Percentiles rank a stretch among this genome's conserved stretches.
These are phyloP conservation scores for Rhodamnia rubescens DNA, from an alignment of 345 rosid species.

Conservation along the genomic window DNA sequence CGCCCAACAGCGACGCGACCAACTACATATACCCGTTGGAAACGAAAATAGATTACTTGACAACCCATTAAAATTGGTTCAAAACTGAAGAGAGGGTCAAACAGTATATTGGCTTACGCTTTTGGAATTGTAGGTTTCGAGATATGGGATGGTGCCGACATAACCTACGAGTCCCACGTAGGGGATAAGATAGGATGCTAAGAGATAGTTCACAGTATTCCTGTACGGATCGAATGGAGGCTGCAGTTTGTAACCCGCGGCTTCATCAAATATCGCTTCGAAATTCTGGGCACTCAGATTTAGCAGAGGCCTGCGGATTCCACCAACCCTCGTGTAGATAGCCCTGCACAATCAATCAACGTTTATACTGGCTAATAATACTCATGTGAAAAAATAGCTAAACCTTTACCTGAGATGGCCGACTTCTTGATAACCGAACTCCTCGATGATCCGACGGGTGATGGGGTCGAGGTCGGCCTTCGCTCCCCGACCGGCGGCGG, in stretches of 20 bases:
- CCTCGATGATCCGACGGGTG: constrained; percentile 27
- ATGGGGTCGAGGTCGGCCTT: constrained; percentile 44
- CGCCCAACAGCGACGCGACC: constrained; percentile 42
- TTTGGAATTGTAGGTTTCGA: constrained; percentile 12
- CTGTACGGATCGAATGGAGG: constrained; percentile 63
- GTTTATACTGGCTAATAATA: too few relatives aligned
- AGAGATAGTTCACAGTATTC: constrained; percentile 33
- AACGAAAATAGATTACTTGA: not conserved
- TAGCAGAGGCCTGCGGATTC: constrained; percentile 41
- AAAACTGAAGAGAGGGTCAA: not conserved
- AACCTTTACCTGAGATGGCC: constrained; percentile 52
- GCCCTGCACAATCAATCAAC: constrained; percentile 21
- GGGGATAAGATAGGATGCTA: constrained; percentile 50
- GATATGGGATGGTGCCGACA: constrained; percentile 49
- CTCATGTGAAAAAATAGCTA: not conserved
- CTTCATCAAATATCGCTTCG: constrained; percentile 28
- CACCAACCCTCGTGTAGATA: constrained; percentile 37
- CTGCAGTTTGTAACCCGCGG: constrained; percentile 26
- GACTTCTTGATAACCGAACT: constrained; percentile 60
- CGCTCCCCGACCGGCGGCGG: constrained; percentile 23
- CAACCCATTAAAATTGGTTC: not conserved
- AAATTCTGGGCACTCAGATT: constrained; percentile 36
- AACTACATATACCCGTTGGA: constrained; percentile 10
- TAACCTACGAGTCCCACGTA: constrained; percentile 66
- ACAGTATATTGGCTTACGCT: constrained; percentile 14